Conservation (phyloP, 1,284 basidiomycete species). For the Earliella scabrosa region DNA sequence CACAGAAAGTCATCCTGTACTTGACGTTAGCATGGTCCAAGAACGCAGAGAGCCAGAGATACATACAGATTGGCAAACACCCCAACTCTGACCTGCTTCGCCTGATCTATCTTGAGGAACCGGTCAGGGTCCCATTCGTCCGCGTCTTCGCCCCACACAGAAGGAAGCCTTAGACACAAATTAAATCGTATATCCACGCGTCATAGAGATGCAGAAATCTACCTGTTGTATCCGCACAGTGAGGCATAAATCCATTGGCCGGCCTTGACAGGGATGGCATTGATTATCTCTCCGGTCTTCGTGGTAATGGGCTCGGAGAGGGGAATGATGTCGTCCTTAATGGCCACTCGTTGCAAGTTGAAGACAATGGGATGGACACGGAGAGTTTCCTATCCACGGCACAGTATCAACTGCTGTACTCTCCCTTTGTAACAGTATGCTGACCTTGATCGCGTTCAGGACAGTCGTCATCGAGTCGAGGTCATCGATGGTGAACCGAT, state of each 20-base stretch:
- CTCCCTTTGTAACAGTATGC: background rate
- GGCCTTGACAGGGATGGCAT: conserved; percentile 40
- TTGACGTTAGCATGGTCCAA: background rate
- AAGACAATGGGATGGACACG: conserved; percentile 42
- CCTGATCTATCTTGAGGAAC: conserved; percentile 4
- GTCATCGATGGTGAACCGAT: conserved; percentile 34
- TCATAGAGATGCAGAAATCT: background rate
- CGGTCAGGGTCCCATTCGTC: conserved; percentile 9
- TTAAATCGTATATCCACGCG: background rate
- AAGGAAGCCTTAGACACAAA: conserved; percentile 26
- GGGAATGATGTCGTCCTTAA: conserved; percentile 42
- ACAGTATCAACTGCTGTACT: background rate
- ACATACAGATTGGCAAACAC: conserved; percentile 57
- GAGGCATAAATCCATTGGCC: conserved; percentile 40
- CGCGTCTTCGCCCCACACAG: conserved; percentile 54
- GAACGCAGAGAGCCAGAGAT: conserved; percentile 5
- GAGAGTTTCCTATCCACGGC: conserved; percentile 39
- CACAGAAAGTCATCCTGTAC: conserved; percentile 13
- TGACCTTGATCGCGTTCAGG: conserved; percentile 19
- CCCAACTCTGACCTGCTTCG: conserved; percentile 43
- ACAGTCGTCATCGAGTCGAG: conserved; percentile 33
- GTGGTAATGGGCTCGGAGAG: conserved; percentile 40
- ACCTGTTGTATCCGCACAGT: conserved; percentile 39
- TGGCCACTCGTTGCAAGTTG: conserved; percentile 36
- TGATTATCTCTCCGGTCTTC: conserved; percentile 35